Base-by-base conservation (phyloP, 2,329 filamentous ascomycete genomes). In the Aspergillus sp. region DNA sequence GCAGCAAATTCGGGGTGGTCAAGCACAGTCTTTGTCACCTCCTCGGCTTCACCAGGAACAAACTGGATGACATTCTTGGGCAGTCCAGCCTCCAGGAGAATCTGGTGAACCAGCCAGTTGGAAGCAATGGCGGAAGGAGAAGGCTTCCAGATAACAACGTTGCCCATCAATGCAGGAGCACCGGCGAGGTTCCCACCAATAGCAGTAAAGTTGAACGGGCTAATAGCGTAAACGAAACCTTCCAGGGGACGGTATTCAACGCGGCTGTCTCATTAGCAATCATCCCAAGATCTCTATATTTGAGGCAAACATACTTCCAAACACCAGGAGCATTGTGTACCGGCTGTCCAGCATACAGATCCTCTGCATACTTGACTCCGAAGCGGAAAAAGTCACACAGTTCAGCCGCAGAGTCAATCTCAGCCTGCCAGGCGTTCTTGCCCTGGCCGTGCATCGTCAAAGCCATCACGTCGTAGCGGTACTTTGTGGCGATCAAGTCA, bases 381-480 rank as follows among this genome's bases (percentile, higher is more conserved):
- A 97, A 83, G 74, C 93, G 88, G 75, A 98, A 82, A 80, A 98
- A 98, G 77, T 99, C 94, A 69, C 87, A 90, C 70, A 96, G 81
- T 83, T 99, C 95, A 8, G 94, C 94, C 19, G 94, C 94, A 45
- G 93, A 86, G 78, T 98, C 94, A 66, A 98, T 98, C 84, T 99
- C 94, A n/a, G 95, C 94, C 80, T 99, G 94, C 93, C 93, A 98
- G 52, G 92, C 92, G 77, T 97, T 98, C 87, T 98, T 98, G 72
- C 95, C 94, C 80, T 99, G 94, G 64, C 94, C 95, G 34, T 97
- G 83, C 87, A 98, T 97, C 15, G 95, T 97, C 49, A 92, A 88
- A 7, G 95, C 94, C 91, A 98, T 96, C 71, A 99, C 87, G 60
- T 97, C 92, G 80, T 97, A 97, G 74, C 95, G 87, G 81, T 99